Evolutionary conservation across 768 basidiomycete genomes (phyloP), one percentile per base, ranked within the genome.

Genomic region (Boletus barrowsii): DNA sequence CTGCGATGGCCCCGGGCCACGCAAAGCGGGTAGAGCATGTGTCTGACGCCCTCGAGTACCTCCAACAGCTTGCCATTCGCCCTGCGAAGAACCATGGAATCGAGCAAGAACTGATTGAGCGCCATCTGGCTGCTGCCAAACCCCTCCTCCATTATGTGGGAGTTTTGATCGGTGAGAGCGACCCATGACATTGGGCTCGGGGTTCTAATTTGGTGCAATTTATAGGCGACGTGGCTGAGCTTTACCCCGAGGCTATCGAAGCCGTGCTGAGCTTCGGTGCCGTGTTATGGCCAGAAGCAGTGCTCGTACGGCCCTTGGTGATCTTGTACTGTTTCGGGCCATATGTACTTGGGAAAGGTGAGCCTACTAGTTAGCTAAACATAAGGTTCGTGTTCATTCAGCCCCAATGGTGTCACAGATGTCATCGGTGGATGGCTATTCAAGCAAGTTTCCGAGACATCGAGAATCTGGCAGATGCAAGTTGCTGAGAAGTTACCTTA

Each of bases 191-290:
- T 42, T 18, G 20, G 22, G 14, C 14, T 29, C 9, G 30, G 22
- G n/a, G 17, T 49, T 36, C 36, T 42, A 26, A 37, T 51, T 15
- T 3, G 47, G 41, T 40, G 17, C 26, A 11, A 8, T 10, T 13
- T 42, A 9, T 46, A 64, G 63, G 63, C 2, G 57, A 62, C 30
- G 33, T 57, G 33, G 42, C 22, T 2, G 63, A 65, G 24, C 57
- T 62, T 15, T 55, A 57, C 39, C 60, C 63, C 2, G 35, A 35
- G 3, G 51, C 42, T 6, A 39, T 59, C 18, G 57, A 62, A 39
- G 51, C 53, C 22, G 39, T 57, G 32, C 42, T 64, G 49, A 48
- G 56, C 37, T n/a, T 60, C 1, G 50, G 54, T 2, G 45, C 41
- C 3, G 22, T 55, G 20, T 14, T 59, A 5, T 47, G 58, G 0